Conservation (phyloP, 2,329 filamentous ascomycete species). For the Aspergillus awamori region DNA sequence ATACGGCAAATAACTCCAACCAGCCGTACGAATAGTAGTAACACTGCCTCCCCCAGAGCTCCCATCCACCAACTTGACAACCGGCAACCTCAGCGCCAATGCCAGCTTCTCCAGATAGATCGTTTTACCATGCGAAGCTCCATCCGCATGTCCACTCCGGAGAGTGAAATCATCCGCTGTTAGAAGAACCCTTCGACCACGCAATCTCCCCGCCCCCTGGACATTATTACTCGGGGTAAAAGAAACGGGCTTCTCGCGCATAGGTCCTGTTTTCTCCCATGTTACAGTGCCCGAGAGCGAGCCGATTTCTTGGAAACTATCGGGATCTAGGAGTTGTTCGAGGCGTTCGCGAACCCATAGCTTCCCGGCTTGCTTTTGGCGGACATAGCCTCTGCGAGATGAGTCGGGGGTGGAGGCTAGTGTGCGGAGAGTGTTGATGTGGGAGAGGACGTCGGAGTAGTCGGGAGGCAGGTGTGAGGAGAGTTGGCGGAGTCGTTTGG, state of each 20-base stretch:
- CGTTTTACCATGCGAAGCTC: constrained; percentile 60
- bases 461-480: constrained; percentile 59
- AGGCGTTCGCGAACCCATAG: constrained; percentile 67
- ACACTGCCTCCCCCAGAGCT: constrained; percentile 65
- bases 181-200: constrained; percentile 59
- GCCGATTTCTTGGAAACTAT: constrained; percentile 62
- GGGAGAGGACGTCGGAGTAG: constrained; percentile 63
- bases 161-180: constrained; percentile 68
- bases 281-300: constrained; percentile 61
- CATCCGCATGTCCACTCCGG: constrained; percentile 66
- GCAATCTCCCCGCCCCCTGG: constrained; percentile 59
- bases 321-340: constrained; percentile 59
- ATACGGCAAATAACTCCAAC: constrained; percentile 64
- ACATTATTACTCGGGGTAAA: constrained; percentile 66
- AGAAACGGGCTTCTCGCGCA: constrained; percentile 46
- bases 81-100: constrained; percentile 59
- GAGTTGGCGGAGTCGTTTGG: constrained; percentile 53
- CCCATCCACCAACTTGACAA: constrained; percentile 67
- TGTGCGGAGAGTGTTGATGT: constrained; percentile 55
- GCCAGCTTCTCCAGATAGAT: constrained; percentile 66
- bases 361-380: constrained; percentile 66
- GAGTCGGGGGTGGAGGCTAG: constrained; percentile 60
- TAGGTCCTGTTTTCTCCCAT: constrained; percentile 54
- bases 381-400: constrained; percentile 60
- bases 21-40: constrained; percentile 58